These are phyloP conservation scores for Hansenula lynferdii DNA, from an alignment of 1,139 yeast genomes.

Conservation along the genomic window DNA sequence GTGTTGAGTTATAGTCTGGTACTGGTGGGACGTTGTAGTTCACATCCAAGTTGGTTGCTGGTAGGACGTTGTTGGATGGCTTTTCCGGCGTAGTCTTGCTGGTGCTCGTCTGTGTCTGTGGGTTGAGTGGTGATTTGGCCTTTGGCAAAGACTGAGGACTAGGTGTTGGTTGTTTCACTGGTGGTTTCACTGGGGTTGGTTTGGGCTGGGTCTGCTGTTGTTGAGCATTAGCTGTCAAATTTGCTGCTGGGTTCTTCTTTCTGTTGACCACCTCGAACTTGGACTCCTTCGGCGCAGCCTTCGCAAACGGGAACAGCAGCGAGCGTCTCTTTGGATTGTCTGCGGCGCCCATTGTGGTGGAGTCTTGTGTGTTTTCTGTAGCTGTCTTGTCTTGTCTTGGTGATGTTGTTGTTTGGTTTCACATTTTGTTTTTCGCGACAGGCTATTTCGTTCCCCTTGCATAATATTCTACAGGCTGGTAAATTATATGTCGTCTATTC, in stretches of 20 bases:
- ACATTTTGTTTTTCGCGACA: no score
- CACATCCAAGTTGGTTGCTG: slow-evolving; percentile 11
- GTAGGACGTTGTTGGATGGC: slow-evolving; percentile 1
- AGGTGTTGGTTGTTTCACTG: neutral
- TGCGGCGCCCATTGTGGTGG: slow-evolving; percentile 3
- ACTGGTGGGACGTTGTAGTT: slow-evolving; percentile 18
- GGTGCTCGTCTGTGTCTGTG: no score
- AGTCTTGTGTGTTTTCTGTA: no score
- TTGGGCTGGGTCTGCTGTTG: no score
- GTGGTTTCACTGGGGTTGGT: no score
- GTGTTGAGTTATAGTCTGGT: slow-evolving; percentile 19
- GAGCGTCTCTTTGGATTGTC: slow-evolving; percentile 20
- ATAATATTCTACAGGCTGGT: no score
- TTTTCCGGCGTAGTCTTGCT: no score
- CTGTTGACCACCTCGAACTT: slow-evolving; percentile 23
- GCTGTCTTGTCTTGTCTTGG: no score
- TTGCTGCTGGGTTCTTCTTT: slow-evolving; percentile 15
- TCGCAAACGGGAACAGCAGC: slow-evolving; percentile 17
- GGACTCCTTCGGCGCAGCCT: slow-evolving; percentile 9
- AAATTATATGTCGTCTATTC: no score
- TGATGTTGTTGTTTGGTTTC: neutral
- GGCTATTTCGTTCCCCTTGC: no score
- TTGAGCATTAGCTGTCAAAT: slow-evolving; percentile 3
- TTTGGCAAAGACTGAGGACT: no score
- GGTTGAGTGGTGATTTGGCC: no score